Evolutionary conservation across 2,329 filamentous ascomycete species (phyloP).

Genomic region (Byssochlamys sp.): DNA sequence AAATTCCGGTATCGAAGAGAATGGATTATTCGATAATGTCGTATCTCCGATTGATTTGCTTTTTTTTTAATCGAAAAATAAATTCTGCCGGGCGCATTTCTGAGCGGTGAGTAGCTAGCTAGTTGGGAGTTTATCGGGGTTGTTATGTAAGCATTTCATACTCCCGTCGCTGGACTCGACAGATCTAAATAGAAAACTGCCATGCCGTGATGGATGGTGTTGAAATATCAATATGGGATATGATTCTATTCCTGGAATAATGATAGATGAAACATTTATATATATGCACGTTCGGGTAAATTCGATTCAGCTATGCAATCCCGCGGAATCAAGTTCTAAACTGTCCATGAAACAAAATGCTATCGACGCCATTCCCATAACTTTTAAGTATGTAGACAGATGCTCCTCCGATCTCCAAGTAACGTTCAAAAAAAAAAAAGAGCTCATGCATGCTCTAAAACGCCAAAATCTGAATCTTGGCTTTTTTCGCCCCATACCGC

Average conservation of each 20-base stretch:
- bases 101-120: neutral
- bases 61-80: slow-evolving; percentile 1
- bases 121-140: neutral
- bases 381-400: neutral
- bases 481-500: slow-evolving; percentile 51
- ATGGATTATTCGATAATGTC: neutral
- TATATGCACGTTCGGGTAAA: too few species aligned
- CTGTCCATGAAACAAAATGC: neutral
- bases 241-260: neutral
- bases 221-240: neutral
- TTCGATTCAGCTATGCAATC: neutral
- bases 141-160: neutral
- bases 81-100: slow-evolving; percentile 5
- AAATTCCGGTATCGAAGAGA: neutral
- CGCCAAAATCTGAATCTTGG: slow-evolving; percentile 42
- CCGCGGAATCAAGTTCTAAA: neutral
- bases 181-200: neutral
- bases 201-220: neutral
- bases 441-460: slow-evolving; percentile 30
- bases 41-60: neutral
- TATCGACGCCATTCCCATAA: neutral
- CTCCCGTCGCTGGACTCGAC: too few species aligned
- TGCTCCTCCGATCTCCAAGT: neutral
- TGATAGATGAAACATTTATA: too few species aligned
- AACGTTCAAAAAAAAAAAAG: neutral